Evolutionary conservation across 192 early-diverging fungal genomes (phyloP).

Genomic region (Obelidium mucronatum): DNA sequence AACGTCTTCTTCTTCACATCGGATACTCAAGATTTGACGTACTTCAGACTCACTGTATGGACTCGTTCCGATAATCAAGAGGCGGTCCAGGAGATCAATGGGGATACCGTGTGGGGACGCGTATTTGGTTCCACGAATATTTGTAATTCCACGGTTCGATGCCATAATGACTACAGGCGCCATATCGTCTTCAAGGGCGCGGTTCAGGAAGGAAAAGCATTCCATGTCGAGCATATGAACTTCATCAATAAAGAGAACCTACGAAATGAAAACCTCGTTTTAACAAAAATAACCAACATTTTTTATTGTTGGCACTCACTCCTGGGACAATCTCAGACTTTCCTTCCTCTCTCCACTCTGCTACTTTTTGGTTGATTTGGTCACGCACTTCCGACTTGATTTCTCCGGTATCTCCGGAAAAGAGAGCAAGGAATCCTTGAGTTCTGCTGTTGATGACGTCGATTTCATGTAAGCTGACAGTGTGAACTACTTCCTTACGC

Average conservation of each 20-base stretch:
- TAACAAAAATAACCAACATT: background rate
- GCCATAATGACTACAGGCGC: constrained; percentile 99
- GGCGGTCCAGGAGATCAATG: constrained; percentile 94
- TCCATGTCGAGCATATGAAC: constrained; percentile 99
- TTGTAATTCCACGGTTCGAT: constrained; percentile 95
- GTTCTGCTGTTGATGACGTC: constrained; percentile 98
- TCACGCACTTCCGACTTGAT: constrained; percentile 97
- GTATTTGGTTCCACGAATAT: constrained; percentile 96
- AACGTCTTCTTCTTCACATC: constrained; percentile 83
- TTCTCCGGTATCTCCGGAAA: constrained; percentile 98
- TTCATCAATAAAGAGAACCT: constrained; percentile 96
- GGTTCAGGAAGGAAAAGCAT: constrained; percentile 98
- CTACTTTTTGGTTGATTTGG: constrained; percentile 96
- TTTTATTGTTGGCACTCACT: constrained; percentile 55
- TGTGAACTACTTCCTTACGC: constrained; percentile 96
- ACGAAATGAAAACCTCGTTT: no score
- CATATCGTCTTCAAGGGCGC: constrained; percentile 94
- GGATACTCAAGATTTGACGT: constrained; percentile 87
- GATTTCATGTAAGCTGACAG: constrained; percentile 98
- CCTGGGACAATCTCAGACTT: constrained; percentile 99
- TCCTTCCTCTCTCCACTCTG: constrained; percentile 98
- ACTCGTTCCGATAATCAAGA: constrained; percentile 91
- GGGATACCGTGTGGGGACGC: constrained; percentile 97
- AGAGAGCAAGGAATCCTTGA: constrained; percentile 96
- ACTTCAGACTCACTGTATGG: constrained; percentile 89